A percentile compares a stretch with the other conserved stretches of the same genome.
phyloP scores from a whole-genome alignment of 805 yeast species.

The Pichia manshurica region DNA sequence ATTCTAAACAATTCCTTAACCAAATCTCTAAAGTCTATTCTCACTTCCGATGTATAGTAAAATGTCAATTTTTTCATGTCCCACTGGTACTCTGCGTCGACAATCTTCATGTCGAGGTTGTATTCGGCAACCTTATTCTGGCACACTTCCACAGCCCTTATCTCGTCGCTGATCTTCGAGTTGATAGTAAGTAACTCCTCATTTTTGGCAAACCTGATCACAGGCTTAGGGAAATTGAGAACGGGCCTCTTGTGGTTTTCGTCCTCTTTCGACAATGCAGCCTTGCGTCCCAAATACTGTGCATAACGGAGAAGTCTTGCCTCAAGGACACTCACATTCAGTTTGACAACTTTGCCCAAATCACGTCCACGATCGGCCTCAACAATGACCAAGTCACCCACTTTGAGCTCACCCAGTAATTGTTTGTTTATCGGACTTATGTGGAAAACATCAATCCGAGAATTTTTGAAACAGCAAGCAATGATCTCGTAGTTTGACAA shows the following conservation, averaged over 20 bases:
- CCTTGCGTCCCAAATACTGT: conserved; percentile 68
- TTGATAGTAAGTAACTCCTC: conserved; percentile 55
- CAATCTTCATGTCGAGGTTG: conserved; percentile 49
- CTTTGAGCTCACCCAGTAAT: conserved; percentile 29
- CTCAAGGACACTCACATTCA: conserved; percentile 56
- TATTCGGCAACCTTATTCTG: conserved; percentile 48
- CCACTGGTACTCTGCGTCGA: conserved; percentile 83
- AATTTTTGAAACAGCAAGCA: conserved; percentile 71
- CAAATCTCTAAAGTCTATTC: conserved; percentile 74
- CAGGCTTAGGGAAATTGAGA: conserved; percentile 61
- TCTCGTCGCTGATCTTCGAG: conserved; percentile 61
- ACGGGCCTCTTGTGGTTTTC: conserved; percentile 34
- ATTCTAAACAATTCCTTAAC: conserved; percentile 69
- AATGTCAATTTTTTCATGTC: conserved; percentile 76
- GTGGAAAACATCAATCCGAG: conserved; percentile 72
- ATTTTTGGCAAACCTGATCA: conserved; percentile 56
- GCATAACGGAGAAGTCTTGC: conserved; percentile 61
- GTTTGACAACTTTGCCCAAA: conserved; percentile 58
- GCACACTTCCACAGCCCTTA: conserved; percentile 59
- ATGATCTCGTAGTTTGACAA: conserved; percentile 36
- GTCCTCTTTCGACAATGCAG: conserved; percentile 36
- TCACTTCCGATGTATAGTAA: conserved; percentile 54
- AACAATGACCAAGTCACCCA: conserved; percentile 70
- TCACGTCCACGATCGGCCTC: conserved; percentile 83
- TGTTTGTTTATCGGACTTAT: conserved; percentile 37